phyloP scores from a whole-genome alignment of 306 rosid genomes.

The Glycine latifolia region DNA sequence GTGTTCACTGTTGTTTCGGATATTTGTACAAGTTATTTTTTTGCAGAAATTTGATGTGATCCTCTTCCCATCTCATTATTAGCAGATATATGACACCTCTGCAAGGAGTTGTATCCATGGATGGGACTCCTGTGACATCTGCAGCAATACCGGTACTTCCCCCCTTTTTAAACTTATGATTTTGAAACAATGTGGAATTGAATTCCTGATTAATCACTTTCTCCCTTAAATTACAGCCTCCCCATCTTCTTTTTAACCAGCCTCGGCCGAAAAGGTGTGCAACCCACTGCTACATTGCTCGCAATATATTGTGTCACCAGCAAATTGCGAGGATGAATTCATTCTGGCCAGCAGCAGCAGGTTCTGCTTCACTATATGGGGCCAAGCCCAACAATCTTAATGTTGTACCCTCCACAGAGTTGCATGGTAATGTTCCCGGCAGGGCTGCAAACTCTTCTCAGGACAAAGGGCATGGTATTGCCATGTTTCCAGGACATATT shows the following conservation, averaged over 20 bases:
- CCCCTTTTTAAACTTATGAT: not conserved
- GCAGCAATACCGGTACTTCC: conserved; percentile 73
- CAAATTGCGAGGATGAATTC: conserved; percentile 88
- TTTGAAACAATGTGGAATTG: not conserved
- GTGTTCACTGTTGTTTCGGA: conserved; percentile 17
- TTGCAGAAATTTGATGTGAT: conserved; percentile 47
- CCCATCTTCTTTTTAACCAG: conserved; percentile 73
- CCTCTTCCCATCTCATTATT: conserved; percentile 50
- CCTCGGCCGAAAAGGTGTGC: conserved; percentile 94
- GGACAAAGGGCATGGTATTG: conserved; percentile 77
- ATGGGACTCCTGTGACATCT: conserved; percentile 78
- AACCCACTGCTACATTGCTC: conserved; percentile 95
- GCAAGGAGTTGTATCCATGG: conserved; percentile 91
- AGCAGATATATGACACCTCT: conserved; percentile 91
- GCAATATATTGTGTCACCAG: conserved; percentile 74
- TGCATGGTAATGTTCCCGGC: conserved; percentile 62
- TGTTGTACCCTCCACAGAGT: conserved; percentile 66
- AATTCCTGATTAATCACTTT: not conserved
- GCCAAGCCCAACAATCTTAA: conserved; percentile 71
- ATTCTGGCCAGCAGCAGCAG: conserved; percentile 93
- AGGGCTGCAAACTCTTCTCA: conserved; percentile 62
- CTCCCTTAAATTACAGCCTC: conserved; percentile 59
- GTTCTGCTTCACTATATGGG: conserved; percentile 84
- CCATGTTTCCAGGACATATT: conserved; percentile 67
- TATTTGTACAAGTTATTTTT: not conserved